Evolutionary conservation across 306 rosid genomes (phyloP).

Genomic region (Purshia tridentata): DNA sequence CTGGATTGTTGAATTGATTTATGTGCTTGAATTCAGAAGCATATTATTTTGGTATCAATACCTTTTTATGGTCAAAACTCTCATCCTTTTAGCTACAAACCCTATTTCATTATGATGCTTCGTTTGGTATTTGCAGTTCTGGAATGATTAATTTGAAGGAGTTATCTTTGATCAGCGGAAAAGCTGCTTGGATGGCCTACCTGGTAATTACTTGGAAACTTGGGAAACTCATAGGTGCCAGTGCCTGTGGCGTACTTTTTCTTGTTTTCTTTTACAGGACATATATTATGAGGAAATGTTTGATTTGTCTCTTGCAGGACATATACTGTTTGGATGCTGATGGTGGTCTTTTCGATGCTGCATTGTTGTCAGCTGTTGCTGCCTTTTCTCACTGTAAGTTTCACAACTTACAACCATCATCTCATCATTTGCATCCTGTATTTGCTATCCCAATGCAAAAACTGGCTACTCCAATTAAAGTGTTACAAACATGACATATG

Average conservation of each 20-base stretch:
- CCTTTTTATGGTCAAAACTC: neutral
- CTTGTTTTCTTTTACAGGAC: slow-evolving; percentile 26
- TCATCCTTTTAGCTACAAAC: neutral
- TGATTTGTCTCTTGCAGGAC: slow-evolving; percentile 49
- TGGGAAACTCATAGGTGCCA: neutral
- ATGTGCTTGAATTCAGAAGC: neutral
- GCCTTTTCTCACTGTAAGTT: slow-evolving; percentile 80
- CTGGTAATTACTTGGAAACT: slow-evolving; percentile 49
- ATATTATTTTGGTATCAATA: neutral
- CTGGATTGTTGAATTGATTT: neutral
- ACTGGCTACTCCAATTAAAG: neutral
- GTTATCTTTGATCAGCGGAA: slow-evolving; percentile 73
- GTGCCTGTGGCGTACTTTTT: neutral
- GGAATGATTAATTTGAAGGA: slow-evolving; percentile 78
- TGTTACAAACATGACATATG: neutral
- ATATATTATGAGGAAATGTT: neutral
- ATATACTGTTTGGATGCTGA: slow-evolving; percentile 92
- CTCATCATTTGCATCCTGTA: slow-evolving; percentile 14
- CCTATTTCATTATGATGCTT: neutral
- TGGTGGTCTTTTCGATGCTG: slow-evolving; percentile 86
- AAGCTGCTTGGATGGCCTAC: slow-evolving; percentile 98
- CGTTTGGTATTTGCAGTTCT: slow-evolving; percentile 48
- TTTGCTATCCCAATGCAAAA: neutral
- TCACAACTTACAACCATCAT: slow-evolving; percentile 10
- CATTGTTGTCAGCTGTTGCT: slow-evolving; percentile 78